Evolutionary conservation across 352 stramenopile genomes (phyloP).

Genomic region (Plasmopara halstedii): DNA sequence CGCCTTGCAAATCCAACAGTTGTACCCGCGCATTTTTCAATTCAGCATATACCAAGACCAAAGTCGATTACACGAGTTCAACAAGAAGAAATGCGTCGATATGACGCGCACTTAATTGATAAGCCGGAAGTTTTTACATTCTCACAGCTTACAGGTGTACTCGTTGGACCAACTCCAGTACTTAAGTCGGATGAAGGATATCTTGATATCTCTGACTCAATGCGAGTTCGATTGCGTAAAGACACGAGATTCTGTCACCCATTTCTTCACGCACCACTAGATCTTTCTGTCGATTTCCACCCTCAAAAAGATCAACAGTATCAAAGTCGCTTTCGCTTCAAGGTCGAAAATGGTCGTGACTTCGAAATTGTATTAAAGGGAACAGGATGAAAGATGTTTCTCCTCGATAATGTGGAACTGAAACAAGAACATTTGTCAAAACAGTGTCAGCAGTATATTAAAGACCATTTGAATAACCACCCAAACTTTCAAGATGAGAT

Average conservation of each 20-base stretch:
- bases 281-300: conserved; percentile 46
- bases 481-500: too few relatives aligned
- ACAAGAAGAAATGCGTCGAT: conserved; percentile 37
- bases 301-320: conserved; percentile 35
- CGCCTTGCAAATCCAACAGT: conserved; percentile 54
- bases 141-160: conserved; percentile 26
- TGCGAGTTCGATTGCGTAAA: conserved; percentile 20
- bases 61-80: conserved; percentile 49
- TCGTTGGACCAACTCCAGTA: conserved; percentile 48
- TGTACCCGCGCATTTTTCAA: conserved; percentile 42
- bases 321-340: conserved; percentile 60
- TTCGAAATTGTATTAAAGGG: conserved; percentile 73
- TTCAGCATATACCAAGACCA: conserved; percentile 48
- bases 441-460: not conserved
- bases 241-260: conserved; percentile 14
- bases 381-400: conserved; percentile 31
- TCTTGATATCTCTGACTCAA: conserved; percentile 33
- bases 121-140: conserved; percentile 61
- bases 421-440: not conserved
- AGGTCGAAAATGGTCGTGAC: conserved; percentile 45
- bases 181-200: conserved; percentile 41
- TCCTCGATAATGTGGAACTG: not conserved
- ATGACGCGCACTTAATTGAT: conserved; percentile 49
- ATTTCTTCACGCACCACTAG: conserved; percentile 35
- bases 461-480: not conserved